A percentile compares a stretch with the other conserved stretches of the same genome.
phyloP scores from a whole-genome alignment of 108 stramenopile genomes.

The Cyclostephanos invisitatus region DNA sequence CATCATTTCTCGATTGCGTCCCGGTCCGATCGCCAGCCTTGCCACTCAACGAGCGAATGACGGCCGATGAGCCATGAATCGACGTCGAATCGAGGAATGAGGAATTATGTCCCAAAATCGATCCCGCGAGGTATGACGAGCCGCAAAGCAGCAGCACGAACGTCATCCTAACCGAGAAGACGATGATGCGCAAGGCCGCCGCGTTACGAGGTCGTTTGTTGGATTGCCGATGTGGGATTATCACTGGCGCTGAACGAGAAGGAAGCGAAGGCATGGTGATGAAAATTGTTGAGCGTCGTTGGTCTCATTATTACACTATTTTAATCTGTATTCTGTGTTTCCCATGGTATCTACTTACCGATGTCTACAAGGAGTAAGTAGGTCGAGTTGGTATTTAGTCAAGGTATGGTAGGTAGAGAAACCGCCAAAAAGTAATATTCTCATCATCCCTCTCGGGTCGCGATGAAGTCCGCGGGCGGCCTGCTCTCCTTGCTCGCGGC shows the following conservation, averaged over 20 bases:
- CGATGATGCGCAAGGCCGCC: neutral
- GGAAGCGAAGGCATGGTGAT: neutral
- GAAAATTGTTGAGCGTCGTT: no score
- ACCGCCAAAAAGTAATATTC: no score
- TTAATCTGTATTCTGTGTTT: no score
- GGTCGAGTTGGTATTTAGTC: no score
- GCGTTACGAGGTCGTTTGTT: neutral
- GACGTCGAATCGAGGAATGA: constrained; percentile 15
- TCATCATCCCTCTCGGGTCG: no score
- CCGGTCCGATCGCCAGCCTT: neutral
- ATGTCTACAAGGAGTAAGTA: no score
- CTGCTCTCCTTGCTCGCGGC: no score
- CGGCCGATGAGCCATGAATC: neutral
- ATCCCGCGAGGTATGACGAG: constrained; percentile 47
- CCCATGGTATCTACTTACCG: no score
- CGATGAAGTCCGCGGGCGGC: no score
- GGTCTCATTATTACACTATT: no score
- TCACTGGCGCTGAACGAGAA: neutral
- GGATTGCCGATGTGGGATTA: neutral
- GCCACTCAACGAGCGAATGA: constrained; percentile 13
- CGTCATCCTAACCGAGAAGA: constrained; percentile 24
- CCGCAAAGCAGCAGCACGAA: constrained; percentile 38
- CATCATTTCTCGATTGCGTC: neutral
- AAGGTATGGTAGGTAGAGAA: no score
- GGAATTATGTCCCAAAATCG: constrained; percentile 33